These are phyloP conservation scores for Phialocephala subalpina DNA, from an alignment of 2,329 filamentous ascomycete species.

Conservation along the genomic window DNA sequence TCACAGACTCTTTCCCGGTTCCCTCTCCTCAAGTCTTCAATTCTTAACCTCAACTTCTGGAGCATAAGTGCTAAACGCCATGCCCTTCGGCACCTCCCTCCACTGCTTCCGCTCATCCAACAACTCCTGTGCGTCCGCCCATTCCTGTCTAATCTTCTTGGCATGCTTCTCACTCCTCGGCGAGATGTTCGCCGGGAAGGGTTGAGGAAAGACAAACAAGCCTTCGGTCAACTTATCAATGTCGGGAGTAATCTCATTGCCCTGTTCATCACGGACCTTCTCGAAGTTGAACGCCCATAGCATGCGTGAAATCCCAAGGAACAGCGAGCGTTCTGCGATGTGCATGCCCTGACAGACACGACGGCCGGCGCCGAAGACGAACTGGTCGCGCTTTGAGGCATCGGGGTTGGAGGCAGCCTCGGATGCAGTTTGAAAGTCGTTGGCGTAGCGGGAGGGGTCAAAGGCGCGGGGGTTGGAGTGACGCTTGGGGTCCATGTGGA, in stretches of 20 bases:
- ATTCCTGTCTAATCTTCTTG: not conserved
- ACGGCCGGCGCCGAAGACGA: not conserved
- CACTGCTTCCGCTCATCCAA: constrained; percentile 1
- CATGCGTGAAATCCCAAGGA: not conserved
- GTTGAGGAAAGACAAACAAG: not conserved
- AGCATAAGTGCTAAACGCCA: not conserved
- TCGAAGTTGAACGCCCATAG: constrained; percentile 1
- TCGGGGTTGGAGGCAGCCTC: not conserved
- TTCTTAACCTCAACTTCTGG: too few species aligned
- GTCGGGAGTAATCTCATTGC: constrained; percentile 1
- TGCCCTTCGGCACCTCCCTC: not conserved
- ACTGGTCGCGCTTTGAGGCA: constrained; percentile 5
- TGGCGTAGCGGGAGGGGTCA: constrained; percentile 11
- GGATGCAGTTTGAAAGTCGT: constrained; percentile 3
- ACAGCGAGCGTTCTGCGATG: constrained; percentile 3
- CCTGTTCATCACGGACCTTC: not conserved
- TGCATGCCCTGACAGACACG: constrained; percentile 10
- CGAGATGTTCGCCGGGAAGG: not conserved
- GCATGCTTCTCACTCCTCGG: not conserved
- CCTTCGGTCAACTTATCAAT: constrained; percentile 4
- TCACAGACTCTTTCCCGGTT: too few species aligned
- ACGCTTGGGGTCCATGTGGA: constrained; percentile 16
- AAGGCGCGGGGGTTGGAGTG: constrained; percentile 11
- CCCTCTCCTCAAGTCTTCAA: too few species aligned
- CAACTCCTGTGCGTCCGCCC: not conserved